A percentile compares a stretch with the other conserved stretches of the same genome.
These are phyloP conservation scores for Suillus luteus DNA, from an alignment of 768 basidiomycete genomes.

Conservation along the genomic window DNA sequence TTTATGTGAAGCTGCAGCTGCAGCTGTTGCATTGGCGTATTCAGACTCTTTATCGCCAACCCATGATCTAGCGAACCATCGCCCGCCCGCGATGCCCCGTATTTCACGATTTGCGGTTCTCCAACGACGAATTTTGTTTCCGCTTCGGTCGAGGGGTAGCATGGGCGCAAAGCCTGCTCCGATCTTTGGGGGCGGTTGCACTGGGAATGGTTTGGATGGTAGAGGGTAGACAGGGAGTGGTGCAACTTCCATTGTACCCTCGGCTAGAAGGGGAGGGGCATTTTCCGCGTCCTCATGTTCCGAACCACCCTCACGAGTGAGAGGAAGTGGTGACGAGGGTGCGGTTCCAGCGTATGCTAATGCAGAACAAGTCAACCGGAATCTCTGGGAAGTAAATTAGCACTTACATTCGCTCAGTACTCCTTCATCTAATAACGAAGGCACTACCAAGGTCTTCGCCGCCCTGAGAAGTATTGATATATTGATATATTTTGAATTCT, in stretches of 20 bases:
- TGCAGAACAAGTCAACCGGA: slow-evolving; percentile 7
- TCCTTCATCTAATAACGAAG: slow-evolving; percentile 48
- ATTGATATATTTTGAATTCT: not conserved
- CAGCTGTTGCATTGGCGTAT: slow-evolving; percentile 44
- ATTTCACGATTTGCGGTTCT: slow-evolving; percentile 74
- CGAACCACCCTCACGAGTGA: slow-evolving; percentile 42
- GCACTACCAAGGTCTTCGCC: slow-evolving; percentile 29
- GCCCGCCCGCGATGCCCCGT: slow-evolving; percentile 79
- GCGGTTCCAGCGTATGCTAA: slow-evolving; percentile 68
- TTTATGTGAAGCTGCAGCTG: slow-evolving; percentile 31
- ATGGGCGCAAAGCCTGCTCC: slow-evolving; percentile 68
- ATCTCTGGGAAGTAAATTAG: slow-evolving; percentile 10
- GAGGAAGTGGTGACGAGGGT: slow-evolving; percentile 66
- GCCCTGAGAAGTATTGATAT: slow-evolving; percentile 28
- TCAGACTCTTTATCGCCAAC: slow-evolving; percentile 83
- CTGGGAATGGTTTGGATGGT: slow-evolving; percentile 81
- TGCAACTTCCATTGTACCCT: slow-evolving; percentile 47
- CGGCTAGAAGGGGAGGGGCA: slow-evolving; percentile 31
- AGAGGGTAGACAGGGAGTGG: slow-evolving; percentile 76
- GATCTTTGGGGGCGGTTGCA: slow-evolving; percentile 79
- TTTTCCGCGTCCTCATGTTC: slow-evolving; percentile 46
- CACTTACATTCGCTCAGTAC: slow-evolving; percentile 63
- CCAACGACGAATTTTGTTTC: slow-evolving; percentile 69
- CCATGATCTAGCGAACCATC: slow-evolving; percentile 81
- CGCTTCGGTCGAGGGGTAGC: slow-evolving; percentile 64